phyloP scores from a whole-genome alignment of 768 basidiomycete species.

The Termitomyces sp. region DNA sequence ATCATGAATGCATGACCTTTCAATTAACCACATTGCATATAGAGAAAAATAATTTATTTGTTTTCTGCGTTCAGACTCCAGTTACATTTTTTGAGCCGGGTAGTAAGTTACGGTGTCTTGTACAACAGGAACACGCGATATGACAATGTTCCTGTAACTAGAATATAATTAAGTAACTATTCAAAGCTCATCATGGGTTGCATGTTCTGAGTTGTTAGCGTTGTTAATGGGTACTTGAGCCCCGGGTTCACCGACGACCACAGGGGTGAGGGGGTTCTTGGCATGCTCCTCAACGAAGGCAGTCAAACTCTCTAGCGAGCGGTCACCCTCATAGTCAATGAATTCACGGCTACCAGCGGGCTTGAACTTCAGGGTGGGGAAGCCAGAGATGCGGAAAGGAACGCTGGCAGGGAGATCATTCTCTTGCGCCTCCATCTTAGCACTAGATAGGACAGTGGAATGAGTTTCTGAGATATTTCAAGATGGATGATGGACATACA shows the following conservation, averaged over 20 bases:
- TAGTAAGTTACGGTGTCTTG: slow-evolving; percentile 1
- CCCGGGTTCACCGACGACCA: slow-evolving; percentile 25
- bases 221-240: slow-evolving; percentile 32
- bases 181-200: slow-evolving; percentile 45
- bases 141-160: slow-evolving; percentile 9
- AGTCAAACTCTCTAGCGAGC: slow-evolving; percentile 80
- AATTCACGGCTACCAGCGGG: slow-evolving; percentile 83
- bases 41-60: not conserved
- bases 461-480: slow-evolving; percentile 10
- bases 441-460: slow-evolving; percentile 46
- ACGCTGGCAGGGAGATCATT: slow-evolving; percentile 92
- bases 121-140: slow-evolving; percentile 10
- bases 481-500: slow-evolving; percentile 45
- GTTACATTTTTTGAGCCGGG: not conserved
- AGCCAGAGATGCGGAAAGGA: slow-evolving; percentile 82
- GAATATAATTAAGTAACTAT: slow-evolving; percentile 1
- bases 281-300: slow-evolving; percentile 81
- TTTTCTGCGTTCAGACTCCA: not conserved
- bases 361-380: slow-evolving; percentile 98
- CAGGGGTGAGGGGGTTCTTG: slow-evolving; percentile 61
- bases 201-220: slow-evolving; percentile 15
- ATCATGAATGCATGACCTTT: not conserved
- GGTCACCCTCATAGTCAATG: slow-evolving; percentile 91
- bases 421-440: slow-evolving; percentile 95
- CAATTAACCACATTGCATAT: not conserved